Evolutionary conservation across 306 rosid genomes (phyloP).

Genomic region (Begonia masoniana): DNA sequence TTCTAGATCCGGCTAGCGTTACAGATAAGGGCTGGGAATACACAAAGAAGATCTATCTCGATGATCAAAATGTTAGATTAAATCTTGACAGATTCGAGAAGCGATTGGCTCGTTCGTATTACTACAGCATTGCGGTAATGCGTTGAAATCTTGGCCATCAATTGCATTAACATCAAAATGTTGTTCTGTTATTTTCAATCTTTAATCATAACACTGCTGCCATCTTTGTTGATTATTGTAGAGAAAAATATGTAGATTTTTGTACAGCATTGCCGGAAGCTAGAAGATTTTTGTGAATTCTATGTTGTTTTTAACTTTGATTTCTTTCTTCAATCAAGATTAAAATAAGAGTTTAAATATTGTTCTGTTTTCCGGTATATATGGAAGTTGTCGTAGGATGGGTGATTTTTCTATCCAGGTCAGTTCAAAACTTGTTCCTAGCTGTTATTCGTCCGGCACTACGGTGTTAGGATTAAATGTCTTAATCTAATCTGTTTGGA

Average conservation of each 20-base stretch:
- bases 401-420: conserved; percentile 79
- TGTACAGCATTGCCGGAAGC: too few relatives aligned
- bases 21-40: conserved; percentile 68
- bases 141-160: not conserved
- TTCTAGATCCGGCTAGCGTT: conserved; percentile 52
- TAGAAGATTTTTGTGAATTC: too few relatives aligned
- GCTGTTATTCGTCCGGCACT: conserved; percentile 34
- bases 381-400: conserved; percentile 16
- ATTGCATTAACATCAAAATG: too few relatives aligned
- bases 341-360: too few relatives aligned
- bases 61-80: conserved; percentile 60
- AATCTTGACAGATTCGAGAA: conserved; percentile 56
- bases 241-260: too few relatives aligned
- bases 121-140: conserved; percentile 21
- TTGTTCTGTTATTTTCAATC: too few relatives aligned
- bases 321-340: too few relatives aligned
- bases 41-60: conserved; percentile 86
- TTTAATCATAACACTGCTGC: too few relatives aligned
- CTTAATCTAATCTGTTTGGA: too few relatives aligned
- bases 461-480: too few relatives aligned
- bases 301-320: too few relatives aligned
- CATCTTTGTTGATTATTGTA: too few relatives aligned
- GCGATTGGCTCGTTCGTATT: conserved; percentile 51
- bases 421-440: conserved; percentile 45
- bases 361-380: conserved; percentile 17